Conservation (phyloP, 2,329 filamentous ascomycete genomes). For the Paraconiothyrium sp. region DNA sequence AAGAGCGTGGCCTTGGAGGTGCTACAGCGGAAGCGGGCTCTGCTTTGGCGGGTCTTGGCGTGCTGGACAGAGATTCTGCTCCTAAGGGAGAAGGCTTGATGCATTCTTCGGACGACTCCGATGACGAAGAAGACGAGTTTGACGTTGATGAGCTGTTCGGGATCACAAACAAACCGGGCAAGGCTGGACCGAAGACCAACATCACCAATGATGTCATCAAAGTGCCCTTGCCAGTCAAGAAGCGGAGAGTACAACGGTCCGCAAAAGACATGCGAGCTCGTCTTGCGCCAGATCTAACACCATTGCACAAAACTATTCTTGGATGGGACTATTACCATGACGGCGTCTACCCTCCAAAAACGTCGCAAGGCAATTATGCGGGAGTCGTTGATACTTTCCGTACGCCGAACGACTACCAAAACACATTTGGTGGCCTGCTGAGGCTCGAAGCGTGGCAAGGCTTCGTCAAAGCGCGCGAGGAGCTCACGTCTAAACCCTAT, state of each 20-base stretch:
- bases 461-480: slow-evolving; percentile 89
- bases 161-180: slow-evolving; percentile 59
- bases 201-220: slow-evolving; percentile 48
- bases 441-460: slow-evolving; percentile 96
- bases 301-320: slow-evolving; percentile 84
- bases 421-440: slow-evolving; percentile 88
- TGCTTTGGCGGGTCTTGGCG: slow-evolving; percentile 75
- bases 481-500: slow-evolving; percentile 81
- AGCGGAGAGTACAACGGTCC: slow-evolving; percentile 80
- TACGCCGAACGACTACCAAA: slow-evolving; percentile 81
- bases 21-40: slow-evolving; percentile 80
- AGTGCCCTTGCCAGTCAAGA: slow-evolving; percentile 77
- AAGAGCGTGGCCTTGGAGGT: slow-evolving; percentile 57
- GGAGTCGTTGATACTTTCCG: slow-evolving; percentile 81
- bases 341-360: slow-evolving; percentile 81
- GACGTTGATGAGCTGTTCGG: slow-evolving; percentile 76
- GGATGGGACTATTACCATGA: slow-evolving; percentile 95
- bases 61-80: slow-evolving; percentile 81
- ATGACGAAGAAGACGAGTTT: slow-evolving; percentile 66
- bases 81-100: slow-evolving; percentile 85
- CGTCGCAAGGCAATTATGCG: slow-evolving; percentile 72
- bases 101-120: slow-evolving; percentile 77
- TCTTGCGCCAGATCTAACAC: slow-evolving; percentile 86
- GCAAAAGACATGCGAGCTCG: slow-evolving; percentile 94
- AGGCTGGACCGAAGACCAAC: slow-evolving; percentile 50